Base-by-base conservation (phyloP, 2,329 filamentous ascomycete genomes). In the Drechslerella stenobrocha region DNA sequence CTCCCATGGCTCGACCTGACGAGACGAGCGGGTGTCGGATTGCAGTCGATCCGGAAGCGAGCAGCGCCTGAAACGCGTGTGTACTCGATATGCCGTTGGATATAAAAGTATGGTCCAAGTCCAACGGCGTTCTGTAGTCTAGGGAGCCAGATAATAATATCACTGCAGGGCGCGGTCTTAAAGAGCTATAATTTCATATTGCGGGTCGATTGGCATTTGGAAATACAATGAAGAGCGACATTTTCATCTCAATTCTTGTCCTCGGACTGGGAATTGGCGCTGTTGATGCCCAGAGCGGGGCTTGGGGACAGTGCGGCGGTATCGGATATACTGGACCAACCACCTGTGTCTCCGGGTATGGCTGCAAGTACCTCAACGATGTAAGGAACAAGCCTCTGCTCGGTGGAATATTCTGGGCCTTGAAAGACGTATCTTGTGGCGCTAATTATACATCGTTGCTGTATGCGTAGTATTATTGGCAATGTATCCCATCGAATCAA, bases 271-370 rank as follows among this genome's bases (percentile, higher is more conserved):
- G 48, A n/a, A 44, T 48, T 15, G 66, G 58, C 3, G 35, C 50
- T 40, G 75, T 74, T 13, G 52, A 74, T 15, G 78, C 77, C 3
- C 76, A 78, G 64, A 72, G 55, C 35, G 73, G 70, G 4, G 74
- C 76, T 0, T 80, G 75, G 72, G 74, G 67, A 2, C 78, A 80
- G 65, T 80, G 79, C 30, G 79, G 79, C 30, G 79, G 79, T 13
- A 72, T 72, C 9, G 69, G 58, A 37, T 80, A 74, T 71, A 71
- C 70, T 8, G 78, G 78, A 0, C 40, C 72, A 0, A 80, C 74
- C 0, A 76, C 75, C 0, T 80, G 79, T 34, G 74, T 77, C n/a
- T 73, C 75, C 22, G 79, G 79, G 1, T 78, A 78, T 45, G 73
- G 72, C 0, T 80, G 79, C 72, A 73, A 67, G 2, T 73, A 74